A percentile compares a stretch with the other conserved stretches of the same genome.
Evolutionary conservation across 305 asterid genomes (phyloP).

Genomic region (Lippia alba): DNA sequence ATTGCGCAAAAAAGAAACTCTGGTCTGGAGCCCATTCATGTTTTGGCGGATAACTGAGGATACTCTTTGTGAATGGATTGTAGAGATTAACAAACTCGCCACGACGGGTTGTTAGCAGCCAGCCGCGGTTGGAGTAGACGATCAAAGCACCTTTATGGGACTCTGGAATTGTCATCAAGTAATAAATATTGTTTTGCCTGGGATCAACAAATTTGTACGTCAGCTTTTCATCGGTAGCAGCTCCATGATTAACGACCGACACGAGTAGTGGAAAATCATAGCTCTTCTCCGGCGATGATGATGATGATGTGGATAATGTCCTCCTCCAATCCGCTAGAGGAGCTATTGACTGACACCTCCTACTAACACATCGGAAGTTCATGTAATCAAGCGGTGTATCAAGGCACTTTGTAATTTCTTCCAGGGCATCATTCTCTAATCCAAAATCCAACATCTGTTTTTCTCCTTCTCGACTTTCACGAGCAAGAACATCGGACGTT

Average conservation of each 20-base stretch:
- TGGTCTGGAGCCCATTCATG: background rate
- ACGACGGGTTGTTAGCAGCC: background rate
- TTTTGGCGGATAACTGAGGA: background rate
- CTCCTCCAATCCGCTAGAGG: background rate
- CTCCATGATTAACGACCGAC: background rate
- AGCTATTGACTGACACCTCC: background rate
- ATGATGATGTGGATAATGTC: background rate
- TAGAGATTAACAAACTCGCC: background rate
- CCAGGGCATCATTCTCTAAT: background rate
- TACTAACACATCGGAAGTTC: background rate
- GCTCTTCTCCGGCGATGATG: background rate
- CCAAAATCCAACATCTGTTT: background rate
- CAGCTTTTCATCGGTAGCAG: background rate
- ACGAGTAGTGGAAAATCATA: background rate
- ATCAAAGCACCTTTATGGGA: background rate
- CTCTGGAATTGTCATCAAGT: background rate
- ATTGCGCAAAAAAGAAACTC: no score
- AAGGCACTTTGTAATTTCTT: background rate
- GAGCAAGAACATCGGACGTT: no score
- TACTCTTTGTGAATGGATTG: background rate
- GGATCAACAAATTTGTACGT: background rate
- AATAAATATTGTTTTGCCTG: background rate
- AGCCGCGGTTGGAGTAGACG: background rate
- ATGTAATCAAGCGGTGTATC: background rate
- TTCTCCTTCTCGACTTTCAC: background rate